Conservation (phyloP, 2,329 filamentous ascomycete genomes). For the Aspergillus persii region DNA sequence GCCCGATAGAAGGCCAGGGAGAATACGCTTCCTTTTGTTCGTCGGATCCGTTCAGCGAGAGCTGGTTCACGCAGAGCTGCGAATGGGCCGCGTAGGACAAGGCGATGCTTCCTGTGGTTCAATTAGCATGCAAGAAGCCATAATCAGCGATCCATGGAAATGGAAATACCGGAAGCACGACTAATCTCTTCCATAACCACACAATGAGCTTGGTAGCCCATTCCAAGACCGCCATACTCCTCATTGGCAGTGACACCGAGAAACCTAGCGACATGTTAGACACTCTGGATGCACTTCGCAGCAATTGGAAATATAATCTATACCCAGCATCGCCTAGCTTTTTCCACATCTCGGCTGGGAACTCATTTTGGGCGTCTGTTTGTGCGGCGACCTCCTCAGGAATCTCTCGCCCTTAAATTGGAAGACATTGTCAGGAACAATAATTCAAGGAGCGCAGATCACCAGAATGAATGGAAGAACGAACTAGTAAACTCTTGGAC, state of each 20-base stretch:
- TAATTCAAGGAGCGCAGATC: not conserved
- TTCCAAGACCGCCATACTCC: slow-evolving; percentile 79
- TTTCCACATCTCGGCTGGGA: slow-evolving; percentile 87
- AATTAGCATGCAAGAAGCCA: not conserved
- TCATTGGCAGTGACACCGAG: slow-evolving; percentile 92
- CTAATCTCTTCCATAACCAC: slow-evolving; percentile 94
- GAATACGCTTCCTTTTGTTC: slow-evolving; percentile 76
- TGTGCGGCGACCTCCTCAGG: slow-evolving; percentile 74
- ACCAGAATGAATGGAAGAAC: slow-evolving; percentile 5
- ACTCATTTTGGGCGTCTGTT: slow-evolving; percentile 84
- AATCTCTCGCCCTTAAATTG: slow-evolving; percentile 68
- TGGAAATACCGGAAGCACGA: slow-evolving; percentile 66
- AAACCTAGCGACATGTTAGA: slow-evolving; percentile 52
- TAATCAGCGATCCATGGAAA: not conserved
- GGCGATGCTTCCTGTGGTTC: slow-evolving; percentile 48
- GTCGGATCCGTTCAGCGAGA: slow-evolving; percentile 79
- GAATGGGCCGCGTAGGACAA: slow-evolving; percentile 95
- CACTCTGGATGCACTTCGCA: not conserved
- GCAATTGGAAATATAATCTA: not conserved
- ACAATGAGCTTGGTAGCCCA: slow-evolving; percentile 97
- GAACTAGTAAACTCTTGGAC: slow-evolving; percentile 79
- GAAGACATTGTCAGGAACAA: not conserved
- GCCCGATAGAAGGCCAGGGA: slow-evolving; percentile 78
- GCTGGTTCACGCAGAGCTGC: slow-evolving; percentile 93
- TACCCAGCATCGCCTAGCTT: slow-evolving; percentile 84